These are phyloP conservation scores for Trichoderma asperelloides DNA, from an alignment of 495 filamentous ascomycete species.

Conservation along the genomic window DNA sequence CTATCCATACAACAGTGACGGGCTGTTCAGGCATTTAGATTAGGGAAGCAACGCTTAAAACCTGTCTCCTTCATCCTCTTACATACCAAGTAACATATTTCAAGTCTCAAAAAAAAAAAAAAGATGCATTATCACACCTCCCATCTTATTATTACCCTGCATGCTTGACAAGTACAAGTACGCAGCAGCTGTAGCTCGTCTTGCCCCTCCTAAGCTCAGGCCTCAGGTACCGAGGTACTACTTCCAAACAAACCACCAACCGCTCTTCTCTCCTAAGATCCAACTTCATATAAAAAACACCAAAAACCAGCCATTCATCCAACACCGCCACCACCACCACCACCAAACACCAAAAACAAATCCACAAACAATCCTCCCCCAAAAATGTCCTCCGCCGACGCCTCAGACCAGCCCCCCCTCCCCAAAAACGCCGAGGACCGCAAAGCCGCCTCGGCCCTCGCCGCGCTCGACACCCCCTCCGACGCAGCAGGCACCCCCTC, in stretches of 20 bases:
- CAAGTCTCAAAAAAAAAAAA: too few species aligned
- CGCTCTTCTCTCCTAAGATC: background rate
- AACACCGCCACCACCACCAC: background rate
- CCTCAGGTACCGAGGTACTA: background rate
- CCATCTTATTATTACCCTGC: too few species aligned
- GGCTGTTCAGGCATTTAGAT: too few species aligned
- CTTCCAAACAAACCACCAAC: background rate
- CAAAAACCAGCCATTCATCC: too few species aligned
- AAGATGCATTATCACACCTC: too few species aligned
- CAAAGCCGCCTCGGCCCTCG: slow-evolving; percentile 81
- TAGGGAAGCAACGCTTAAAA: too few species aligned
- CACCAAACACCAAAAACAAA: slow-evolving; percentile 38
- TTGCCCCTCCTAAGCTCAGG: background rate
- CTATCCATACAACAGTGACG: too few species aligned
- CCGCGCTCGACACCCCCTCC: slow-evolving; percentile 54
- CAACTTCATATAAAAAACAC: background rate
- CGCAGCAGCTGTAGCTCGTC: too few species aligned
- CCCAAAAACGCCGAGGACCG: slow-evolving; percentile 74
- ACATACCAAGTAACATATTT: too few species aligned
- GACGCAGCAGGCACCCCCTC: slow-evolving; percentile 46
- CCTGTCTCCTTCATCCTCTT: too few species aligned
- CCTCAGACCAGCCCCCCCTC: slow-evolving; percentile 52
- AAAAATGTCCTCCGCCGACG: slow-evolving; percentile 45
- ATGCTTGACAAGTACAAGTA: too few species aligned
- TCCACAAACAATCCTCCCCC: slow-evolving; percentile 44